Percentiles rank a stretch among this genome's conserved stretches.
Conservation (phyloP, 2,329 filamentous ascomycete genomes). For the Penicillium sp. region DNA sequence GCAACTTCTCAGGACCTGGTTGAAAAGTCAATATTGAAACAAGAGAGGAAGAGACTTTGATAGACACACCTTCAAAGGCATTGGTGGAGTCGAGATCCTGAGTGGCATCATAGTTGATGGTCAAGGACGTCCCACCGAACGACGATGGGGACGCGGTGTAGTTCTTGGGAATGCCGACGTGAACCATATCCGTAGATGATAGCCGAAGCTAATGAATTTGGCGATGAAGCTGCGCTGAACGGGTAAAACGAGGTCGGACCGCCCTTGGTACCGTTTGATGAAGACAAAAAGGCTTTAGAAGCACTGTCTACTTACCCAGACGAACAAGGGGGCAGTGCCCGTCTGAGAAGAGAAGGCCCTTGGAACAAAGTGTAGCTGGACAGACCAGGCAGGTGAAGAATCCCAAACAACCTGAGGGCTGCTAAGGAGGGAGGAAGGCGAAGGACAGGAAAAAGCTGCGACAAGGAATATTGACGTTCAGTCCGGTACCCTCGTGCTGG, state of each 20-base stretch:
- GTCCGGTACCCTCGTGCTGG: conserved; percentile 56
- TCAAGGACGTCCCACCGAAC: conserved; percentile 74
- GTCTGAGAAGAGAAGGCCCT: conserved; percentile 98
- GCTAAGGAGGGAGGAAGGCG: conserved; percentile 83
- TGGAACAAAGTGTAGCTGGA: conserved; percentile 67
- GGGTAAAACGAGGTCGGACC: conserved; percentile 21
- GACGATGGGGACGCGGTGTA: conserved; percentile 77
- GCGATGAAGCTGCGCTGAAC: conserved; percentile 10
- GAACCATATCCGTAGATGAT: conserved; percentile 67
- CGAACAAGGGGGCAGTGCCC: conserved; percentile 81
- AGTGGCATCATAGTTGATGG: conserved; percentile 93
- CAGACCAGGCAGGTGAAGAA: conserved; percentile 66
- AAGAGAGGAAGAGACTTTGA: not conserved
- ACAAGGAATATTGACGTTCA: conserved; percentile 80
- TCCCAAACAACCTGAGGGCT: conserved; percentile 49
- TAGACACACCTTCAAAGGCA: conserved; percentile 76
- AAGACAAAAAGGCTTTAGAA: conserved; percentile 54
- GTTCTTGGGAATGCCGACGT: conserved; percentile 70
- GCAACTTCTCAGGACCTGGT: conserved; percentile 84
- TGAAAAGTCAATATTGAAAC: conserved; percentile 21
- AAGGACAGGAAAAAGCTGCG: conserved; percentile 70
- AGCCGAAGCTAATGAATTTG: conserved; percentile 17
- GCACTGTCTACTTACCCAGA: conserved; percentile 96
- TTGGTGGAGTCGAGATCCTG: conserved; percentile 89
- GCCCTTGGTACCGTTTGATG: conserved; percentile 20